These are phyloP conservation scores for Patellifolia procumbens DNA, from an alignment of 179 eudicot species.

Conservation along the genomic window DNA sequence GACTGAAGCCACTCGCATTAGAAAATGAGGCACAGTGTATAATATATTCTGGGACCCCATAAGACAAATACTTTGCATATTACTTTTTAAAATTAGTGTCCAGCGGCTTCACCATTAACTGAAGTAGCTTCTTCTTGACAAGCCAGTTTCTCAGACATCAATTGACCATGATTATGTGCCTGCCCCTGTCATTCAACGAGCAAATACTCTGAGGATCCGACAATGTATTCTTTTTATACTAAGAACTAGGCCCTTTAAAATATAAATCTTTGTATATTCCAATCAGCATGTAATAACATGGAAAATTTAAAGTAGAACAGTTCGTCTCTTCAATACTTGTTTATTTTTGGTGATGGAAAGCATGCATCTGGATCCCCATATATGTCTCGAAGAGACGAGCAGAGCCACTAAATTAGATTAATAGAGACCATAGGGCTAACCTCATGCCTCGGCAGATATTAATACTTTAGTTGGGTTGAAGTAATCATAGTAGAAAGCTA, in stretches of 20 bases:
- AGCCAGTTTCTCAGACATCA: slow-evolving; percentile 34
- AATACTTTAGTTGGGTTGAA: not conserved
- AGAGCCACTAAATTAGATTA: no score
- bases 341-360: no score
- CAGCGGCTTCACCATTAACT: slow-evolving; percentile 30
- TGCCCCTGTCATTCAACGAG: slow-evolving; percentile 40
- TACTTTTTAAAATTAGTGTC: slow-evolving; percentile 26
- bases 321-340: no score
- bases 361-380: no score
- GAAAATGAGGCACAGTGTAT: slow-evolving; percentile 22
- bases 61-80: not conserved
- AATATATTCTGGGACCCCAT: slow-evolving; percentile 19
- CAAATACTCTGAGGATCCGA: not conserved
- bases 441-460: not conserved
- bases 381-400: no score
- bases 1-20: slow-evolving; percentile 23
- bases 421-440: not conserved
- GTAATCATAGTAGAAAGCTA: no score
- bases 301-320: no score
- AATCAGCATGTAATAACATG: not conserved
- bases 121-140: slow-evolving; percentile 43
- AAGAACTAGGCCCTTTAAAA: not conserved
- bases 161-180: slow-evolving; percentile 33
- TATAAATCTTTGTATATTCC: not conserved
- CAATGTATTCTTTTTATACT: not conserved